Conservation (phyloP, 2,329 filamentous ascomycete species). For the Neonectria punicea region DNA sequence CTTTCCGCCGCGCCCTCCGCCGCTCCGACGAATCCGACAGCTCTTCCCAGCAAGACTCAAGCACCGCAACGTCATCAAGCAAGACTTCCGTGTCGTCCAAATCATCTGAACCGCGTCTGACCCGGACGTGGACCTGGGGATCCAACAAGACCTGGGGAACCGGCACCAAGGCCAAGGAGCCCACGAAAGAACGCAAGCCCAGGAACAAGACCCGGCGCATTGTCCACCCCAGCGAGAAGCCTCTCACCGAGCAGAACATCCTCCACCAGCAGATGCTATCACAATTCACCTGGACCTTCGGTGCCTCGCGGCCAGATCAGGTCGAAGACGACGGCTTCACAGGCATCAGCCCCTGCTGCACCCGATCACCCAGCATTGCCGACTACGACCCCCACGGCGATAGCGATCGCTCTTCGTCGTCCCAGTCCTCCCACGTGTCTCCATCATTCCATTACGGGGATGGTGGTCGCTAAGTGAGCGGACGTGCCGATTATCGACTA, state of each 20-base stretch:
- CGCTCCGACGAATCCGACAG: slow-evolving; percentile 43
- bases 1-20: slow-evolving; percentile 54
- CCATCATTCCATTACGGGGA: slow-evolving; percentile 21
- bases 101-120: slow-evolving; percentile 41
- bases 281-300: slow-evolving; percentile 59
- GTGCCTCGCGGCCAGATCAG: slow-evolving; percentile 49
- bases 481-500: slow-evolving; percentile 7
- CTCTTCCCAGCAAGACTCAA: slow-evolving; percentile 47
- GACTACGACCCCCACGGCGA: slow-evolving; percentile 40
- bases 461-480: slow-evolving; percentile 11
- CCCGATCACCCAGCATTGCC: slow-evolving; percentile 51
- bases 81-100: slow-evolving; percentile 46
- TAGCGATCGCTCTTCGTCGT: slow-evolving; percentile 36
- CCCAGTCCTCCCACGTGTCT: slow-evolving; percentile 23
- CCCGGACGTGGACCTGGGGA: slow-evolving; percentile 47
- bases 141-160: slow-evolving; percentile 36
- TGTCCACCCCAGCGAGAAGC: slow-evolving; percentile 57
- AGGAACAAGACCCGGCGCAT: slow-evolving; percentile 43
- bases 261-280: slow-evolving; percentile 59
- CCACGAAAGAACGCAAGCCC: slow-evolving; percentile 44
- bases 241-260: slow-evolving; percentile 57
- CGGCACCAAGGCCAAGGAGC: slow-evolving; percentile 40
- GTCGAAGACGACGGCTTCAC: slow-evolving; percentile 47
- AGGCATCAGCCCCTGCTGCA: slow-evolving; percentile 58
- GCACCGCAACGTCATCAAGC: slow-evolving; percentile 45